These are phyloP conservation scores for Magnusiomyces paraingens DNA, from an alignment of 1,139 yeast genomes.

Conservation along the genomic window DNA sequence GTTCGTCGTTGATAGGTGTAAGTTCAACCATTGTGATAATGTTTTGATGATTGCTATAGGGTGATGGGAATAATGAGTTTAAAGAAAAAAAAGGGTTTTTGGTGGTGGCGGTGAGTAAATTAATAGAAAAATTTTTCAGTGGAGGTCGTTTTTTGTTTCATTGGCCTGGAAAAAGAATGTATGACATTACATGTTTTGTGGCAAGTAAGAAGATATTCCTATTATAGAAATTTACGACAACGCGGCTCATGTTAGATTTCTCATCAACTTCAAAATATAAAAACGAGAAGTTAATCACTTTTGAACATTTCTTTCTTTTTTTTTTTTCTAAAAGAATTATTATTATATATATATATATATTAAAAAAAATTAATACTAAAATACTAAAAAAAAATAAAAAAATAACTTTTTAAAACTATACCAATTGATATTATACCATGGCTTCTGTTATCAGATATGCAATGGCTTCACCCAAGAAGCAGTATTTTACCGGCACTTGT, in stretches of 20 bases:
- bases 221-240: not conserved
- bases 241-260: not conserved
- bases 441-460: constrained; percentile 21
- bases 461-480: constrained; percentile 25
- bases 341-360: not conserved
- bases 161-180: not conserved
- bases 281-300: not conserved
- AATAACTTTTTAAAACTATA: not conserved
- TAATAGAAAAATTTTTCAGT: not conserved
- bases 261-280: not conserved
- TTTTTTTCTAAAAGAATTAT: not conserved
- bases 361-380: not conserved
- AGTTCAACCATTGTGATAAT: constrained; percentile 54
- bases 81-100: not conserved
- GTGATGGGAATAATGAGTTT: not conserved
- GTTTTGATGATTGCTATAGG: not conserved
- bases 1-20: constrained; percentile 51
- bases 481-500: constrained; percentile 18
- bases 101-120: constrained; percentile 1
- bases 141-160: not conserved
- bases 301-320: not conserved
- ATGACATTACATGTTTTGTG: too few relatives aligned
- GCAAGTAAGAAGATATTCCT: too few relatives aligned
- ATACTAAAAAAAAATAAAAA: not conserved
- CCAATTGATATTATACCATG: constrained; percentile 38